A percentile compares a stretch with the other conserved stretches of the same genome.
phyloP scores from a whole-genome alignment of 371 early-diverging fungal species.

The Chytridium lagenaria region DNA sequence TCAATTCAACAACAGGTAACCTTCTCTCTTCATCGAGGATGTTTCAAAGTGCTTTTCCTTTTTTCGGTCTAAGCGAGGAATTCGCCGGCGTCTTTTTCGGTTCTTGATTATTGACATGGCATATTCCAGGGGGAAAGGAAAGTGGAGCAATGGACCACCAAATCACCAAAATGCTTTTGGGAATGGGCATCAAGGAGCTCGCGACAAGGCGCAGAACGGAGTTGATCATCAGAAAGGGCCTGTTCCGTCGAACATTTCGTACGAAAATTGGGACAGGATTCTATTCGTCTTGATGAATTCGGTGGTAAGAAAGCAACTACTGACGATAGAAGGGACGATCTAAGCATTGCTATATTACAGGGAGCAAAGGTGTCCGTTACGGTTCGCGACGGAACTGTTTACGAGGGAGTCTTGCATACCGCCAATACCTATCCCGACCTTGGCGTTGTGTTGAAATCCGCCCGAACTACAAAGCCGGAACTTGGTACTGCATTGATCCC shows the following conservation, averaged over 20 bases:
- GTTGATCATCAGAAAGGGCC: not conserved
- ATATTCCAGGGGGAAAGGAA: conserved; percentile 23
- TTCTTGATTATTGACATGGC: not conserved
- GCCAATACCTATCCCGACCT: conserved; percentile 76
- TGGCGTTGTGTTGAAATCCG: conserved; percentile 75
- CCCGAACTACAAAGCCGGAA: conserved; percentile 47
- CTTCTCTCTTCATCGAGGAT: not conserved
- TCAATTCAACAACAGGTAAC: conserved; percentile 11
- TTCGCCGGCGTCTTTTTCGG: not conserved
- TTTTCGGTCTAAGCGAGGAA: no score
- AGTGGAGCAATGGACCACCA: conserved; percentile 30
- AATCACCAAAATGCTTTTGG: not conserved
- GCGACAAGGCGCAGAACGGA: not conserved
- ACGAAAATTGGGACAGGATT: conserved; percentile 68
- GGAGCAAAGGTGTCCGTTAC: conserved; percentile 77
- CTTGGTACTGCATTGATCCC: conserved; percentile 36
- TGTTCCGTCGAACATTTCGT: conserved; percentile 3
- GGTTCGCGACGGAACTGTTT: conserved; percentile 69
- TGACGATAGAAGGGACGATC: no score
- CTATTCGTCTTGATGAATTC: conserved; percentile 74
- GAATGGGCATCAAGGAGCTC: not conserved
- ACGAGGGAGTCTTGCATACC: conserved; percentile 80
- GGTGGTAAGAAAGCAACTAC: conserved; percentile 61
- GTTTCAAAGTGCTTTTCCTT: no score
- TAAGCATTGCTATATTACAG: no score